Conservation (phyloP, 192 early-diverging fungal genomes). For the Mortierella antarctica region DNA sequence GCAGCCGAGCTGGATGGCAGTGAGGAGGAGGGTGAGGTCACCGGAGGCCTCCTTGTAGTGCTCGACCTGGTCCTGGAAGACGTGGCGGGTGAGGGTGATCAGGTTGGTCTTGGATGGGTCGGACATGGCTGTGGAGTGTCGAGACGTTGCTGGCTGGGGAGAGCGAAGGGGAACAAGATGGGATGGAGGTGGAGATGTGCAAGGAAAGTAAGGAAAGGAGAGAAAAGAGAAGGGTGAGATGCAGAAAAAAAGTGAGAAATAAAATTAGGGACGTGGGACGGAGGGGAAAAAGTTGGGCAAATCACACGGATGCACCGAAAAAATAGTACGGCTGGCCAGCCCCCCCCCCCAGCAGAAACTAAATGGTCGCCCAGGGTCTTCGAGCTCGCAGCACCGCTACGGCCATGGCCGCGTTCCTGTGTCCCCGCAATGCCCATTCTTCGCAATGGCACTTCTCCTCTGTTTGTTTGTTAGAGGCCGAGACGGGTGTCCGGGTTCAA, state of each 20-base stretch:
- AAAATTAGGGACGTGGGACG: constrained; percentile 2
- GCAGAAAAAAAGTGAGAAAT: constrained; percentile 2
- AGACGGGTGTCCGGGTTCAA: background rate
- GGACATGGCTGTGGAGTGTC: constrained; percentile 21
- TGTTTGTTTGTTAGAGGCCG: background rate
- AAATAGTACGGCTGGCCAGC: background rate
- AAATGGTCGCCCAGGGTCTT: background rate
- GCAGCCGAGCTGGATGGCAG: constrained; percentile 92
- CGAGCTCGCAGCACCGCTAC: background rate
- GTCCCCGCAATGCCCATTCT: background rate
- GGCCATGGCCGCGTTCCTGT: background rate
- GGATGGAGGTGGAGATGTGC: constrained; percentile 19
- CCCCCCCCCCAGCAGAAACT: no score
- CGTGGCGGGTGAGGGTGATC: constrained; percentile 92
- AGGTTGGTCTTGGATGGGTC: constrained; percentile 79
- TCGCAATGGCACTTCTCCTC: background rate
- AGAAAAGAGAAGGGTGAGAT: background rate
- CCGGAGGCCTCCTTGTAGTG: constrained; percentile 87
- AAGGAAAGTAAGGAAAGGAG: constrained; percentile 14
- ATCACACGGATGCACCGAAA: constrained; percentile 41
- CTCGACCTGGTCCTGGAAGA: constrained; percentile 90
- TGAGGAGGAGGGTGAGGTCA: constrained; percentile 92
- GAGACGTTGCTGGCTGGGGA: background rate
- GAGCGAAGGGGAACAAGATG: background rate
- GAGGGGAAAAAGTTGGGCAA: background rate